Evolutionary conservation across 345 rosid species (phyloP).

Genomic region (Citrus unshiu): DNA sequence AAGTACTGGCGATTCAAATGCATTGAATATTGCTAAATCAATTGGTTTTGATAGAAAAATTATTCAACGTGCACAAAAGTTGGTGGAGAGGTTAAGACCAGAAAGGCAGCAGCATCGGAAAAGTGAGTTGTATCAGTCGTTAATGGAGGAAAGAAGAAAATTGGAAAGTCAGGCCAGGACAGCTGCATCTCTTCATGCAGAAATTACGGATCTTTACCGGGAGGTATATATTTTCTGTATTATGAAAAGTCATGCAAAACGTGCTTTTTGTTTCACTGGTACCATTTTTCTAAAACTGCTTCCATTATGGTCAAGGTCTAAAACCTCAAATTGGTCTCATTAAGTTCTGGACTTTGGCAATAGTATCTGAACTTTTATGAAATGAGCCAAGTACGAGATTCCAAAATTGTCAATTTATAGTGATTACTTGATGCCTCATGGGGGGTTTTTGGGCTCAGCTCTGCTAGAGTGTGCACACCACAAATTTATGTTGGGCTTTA

Average conservation of each 20-base stretch:
- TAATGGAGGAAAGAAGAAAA: constrained; percentile 66
- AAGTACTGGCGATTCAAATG: constrained; percentile 78
- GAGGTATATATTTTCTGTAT: constrained; percentile 53
- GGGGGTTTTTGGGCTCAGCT: background rate
- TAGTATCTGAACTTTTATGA: background rate
- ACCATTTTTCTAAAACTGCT: background rate
- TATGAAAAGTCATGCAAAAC: background rate
- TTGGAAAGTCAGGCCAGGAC: constrained; percentile 57
- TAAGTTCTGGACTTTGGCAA: background rate
- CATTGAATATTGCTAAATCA: constrained; percentile 70
- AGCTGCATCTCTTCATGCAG: constrained; percentile 56
- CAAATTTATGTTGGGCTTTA: background rate
- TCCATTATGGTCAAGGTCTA: background rate
- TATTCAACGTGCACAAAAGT: constrained; percentile 57
- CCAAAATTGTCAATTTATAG: background rate
- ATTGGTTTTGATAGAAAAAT: constrained; percentile 68
- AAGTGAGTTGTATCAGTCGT: constrained; percentile 65
- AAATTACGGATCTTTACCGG: constrained; percentile 51
- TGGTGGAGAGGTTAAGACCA: constrained; percentile 73
- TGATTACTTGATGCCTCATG: background rate
- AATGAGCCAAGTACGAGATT: background rate
- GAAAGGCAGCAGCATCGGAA: constrained; percentile 64
- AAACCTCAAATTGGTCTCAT: background rate
- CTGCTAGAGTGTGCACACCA: background rate
- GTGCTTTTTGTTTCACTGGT: background rate